Evolutionary conservation across 2,329 filamentous ascomycete genomes (phyloP).

Genomic region (Neoarthrinium moseri): DNA sequence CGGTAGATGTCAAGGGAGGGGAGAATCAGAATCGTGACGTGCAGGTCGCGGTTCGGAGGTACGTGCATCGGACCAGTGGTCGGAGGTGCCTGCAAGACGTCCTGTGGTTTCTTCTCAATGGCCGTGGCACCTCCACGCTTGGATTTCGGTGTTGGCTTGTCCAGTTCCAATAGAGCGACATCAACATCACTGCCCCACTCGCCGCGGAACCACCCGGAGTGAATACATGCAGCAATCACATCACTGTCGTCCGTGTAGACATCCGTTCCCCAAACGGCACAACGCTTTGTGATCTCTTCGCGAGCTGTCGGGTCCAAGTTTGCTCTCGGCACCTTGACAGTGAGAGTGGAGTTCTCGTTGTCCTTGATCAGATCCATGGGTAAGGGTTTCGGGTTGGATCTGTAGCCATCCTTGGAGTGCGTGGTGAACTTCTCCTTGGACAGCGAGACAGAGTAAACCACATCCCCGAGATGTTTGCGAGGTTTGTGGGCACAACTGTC

Average conservation of each 20-base stretch:
- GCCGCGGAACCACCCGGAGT: conserved; percentile 87
- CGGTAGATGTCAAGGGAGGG: conserved; percentile 77
- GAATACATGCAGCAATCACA: conserved; percentile 86
- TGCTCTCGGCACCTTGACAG: conserved; percentile 78
- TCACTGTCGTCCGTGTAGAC: conserved; percentile 97
- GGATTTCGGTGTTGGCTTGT: conserved; percentile 35
- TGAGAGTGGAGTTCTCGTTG: conserved; percentile 87
- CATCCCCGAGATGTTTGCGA: conserved; percentile 79
- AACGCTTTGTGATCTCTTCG: conserved; percentile 78
- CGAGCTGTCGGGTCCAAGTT: conserved; percentile 70
- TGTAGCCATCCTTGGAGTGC: conserved; percentile 41
- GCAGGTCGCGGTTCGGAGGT: conserved; percentile 71
- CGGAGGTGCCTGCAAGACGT: conserved; percentile 52
- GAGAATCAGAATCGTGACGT: conserved; percentile 83
- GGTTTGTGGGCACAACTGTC: conserved; percentile 69
- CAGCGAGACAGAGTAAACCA: conserved; percentile 73
- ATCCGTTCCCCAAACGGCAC: conserved; percentile 88
- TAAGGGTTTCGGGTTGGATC: conserved; percentile 66
- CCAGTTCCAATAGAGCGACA: conserved; percentile 61
- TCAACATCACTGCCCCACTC: conserved; percentile 83
- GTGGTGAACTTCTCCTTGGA: conserved; percentile 48
- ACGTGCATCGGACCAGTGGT: conserved; percentile 61
- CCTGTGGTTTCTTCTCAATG: conserved; percentile 31
- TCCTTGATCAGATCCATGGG: conserved; percentile 70
- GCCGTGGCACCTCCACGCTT: conserved; percentile 24